phyloP scores from a whole-genome alignment of 176 grass and related monocot genomes.

The Oryza nivara region DNA sequence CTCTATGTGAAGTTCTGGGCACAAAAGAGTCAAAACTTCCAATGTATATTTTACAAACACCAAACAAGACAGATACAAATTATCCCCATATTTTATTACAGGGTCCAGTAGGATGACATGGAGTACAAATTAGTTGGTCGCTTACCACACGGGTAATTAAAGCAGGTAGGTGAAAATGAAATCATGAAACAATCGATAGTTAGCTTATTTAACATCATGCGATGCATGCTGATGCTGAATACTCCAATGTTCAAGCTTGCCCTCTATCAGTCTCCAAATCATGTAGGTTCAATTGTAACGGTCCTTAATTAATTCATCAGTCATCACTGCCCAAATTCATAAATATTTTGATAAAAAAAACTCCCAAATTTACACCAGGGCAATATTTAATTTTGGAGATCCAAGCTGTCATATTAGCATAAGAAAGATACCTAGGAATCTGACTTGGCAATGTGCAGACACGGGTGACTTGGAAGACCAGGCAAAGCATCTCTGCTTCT shows the following conservation, averaged over 20 bases:
- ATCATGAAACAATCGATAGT: no score
- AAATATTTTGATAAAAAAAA: not conserved
- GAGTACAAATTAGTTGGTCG: no score
- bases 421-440: not conserved
- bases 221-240: no score
- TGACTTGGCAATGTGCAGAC: not conserved
- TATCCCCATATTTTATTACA: no score
- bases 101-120: no score
- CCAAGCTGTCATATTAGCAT: slow-evolving; percentile 1
- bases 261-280: not conserved
- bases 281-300: not conserved
- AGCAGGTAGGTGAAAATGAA: no score
- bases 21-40: no score
- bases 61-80: no score
- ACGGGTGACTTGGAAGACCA: not conserved
- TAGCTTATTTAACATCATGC: no score
- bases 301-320: not conserved
- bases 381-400: not conserved
- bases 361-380: not conserved
- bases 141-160: no score
- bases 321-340: not conserved
- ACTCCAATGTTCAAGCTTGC: not conserved
- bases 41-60: no score
- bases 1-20: no score
- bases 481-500: slow-evolving; percentile 23